phyloP scores from a whole-genome alignment of 345 rosid species.

The Punica granatum region DNA sequence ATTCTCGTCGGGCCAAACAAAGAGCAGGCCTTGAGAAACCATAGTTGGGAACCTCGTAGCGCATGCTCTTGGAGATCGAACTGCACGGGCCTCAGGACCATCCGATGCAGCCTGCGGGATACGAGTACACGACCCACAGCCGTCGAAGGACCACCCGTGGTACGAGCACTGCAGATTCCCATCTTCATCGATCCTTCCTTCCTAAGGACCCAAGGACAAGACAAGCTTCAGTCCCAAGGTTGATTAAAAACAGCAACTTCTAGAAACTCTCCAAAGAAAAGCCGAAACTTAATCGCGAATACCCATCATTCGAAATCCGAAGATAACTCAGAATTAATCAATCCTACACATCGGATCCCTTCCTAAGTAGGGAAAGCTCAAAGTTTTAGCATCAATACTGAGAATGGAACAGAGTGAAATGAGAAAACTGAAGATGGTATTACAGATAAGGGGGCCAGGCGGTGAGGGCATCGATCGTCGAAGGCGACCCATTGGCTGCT shows the following conservation, averaged over 20 bases:
- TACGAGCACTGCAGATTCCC: constrained; percentile 96
- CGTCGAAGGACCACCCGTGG: constrained; percentile 93
- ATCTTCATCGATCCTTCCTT: constrained; percentile 92
- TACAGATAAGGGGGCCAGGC: constrained; percentile 95
- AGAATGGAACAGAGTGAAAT: not conserved
- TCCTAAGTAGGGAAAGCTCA: constrained; percentile 30
- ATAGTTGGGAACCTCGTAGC: constrained; percentile 69
- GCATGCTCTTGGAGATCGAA: constrained; percentile 72
- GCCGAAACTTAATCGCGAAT: not conserved
- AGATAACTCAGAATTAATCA: not conserved
- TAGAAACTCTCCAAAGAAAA: not conserved
- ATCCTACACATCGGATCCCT: constrained; percentile 32
- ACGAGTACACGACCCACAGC: constrained; percentile 80
- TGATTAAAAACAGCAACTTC: not conserved
- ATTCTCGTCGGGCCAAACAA: constrained; percentile 95
- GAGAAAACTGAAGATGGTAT: constrained; percentile 10
- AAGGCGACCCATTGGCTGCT: constrained; percentile 74
- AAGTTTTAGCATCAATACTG: not conserved
- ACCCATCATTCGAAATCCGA: not conserved
- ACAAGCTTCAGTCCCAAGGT: not conserved
- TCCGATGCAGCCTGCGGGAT: constrained; percentile 84
- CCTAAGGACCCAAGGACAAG: constrained; percentile 27
- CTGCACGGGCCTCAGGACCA: constrained; percentile 96
- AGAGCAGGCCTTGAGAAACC: constrained; percentile 95
- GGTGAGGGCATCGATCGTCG: constrained; percentile 91